Percentiles rank a stretch among this genome's conserved stretches.
These are phyloP conservation scores for Nakataea oryzae DNA, from an alignment of 2,329 filamentous ascomycete genomes.

Conservation along the genomic window DNA sequence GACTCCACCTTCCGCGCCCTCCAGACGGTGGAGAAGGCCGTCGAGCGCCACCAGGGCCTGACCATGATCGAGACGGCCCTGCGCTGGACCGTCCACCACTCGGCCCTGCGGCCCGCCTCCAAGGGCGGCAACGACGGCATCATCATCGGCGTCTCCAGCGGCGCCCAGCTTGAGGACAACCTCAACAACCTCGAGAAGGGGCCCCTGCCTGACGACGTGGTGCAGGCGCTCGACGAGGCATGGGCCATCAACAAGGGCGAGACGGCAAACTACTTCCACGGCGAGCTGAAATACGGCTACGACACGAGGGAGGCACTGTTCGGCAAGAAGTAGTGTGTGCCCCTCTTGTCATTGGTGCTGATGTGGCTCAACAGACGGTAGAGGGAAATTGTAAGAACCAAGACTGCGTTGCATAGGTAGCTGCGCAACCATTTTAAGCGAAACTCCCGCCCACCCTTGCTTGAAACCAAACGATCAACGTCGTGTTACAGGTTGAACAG, in stretches of 20 bases:
- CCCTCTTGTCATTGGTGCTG: too few relatives aligned
- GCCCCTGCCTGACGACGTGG: slow-evolving; percentile 60
- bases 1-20: slow-evolving; percentile 47
- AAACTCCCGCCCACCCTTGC: too few relatives aligned
- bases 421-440: too few relatives aligned
- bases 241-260: slow-evolving; percentile 59
- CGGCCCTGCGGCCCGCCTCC: slow-evolving; percentile 12
- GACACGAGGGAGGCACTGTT: slow-evolving; percentile 52
- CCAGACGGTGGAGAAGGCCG: slow-evolving; percentile 49
- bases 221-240: slow-evolving; percentile 63
- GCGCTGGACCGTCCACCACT: slow-evolving; percentile 60
- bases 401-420: too few relatives aligned
- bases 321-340: slow-evolving; percentile 11
- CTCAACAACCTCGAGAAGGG: slow-evolving; percentile 43
- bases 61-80: slow-evolving; percentile 58
- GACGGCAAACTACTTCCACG: slow-evolving; percentile 40
- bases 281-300: slow-evolving; percentile 55
- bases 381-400: too few relatives aligned
- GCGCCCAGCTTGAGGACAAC: slow-evolving; percentile 38
- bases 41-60: slow-evolving; percentile 48
- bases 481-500: too few relatives aligned
- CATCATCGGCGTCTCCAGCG: slow-evolving; percentile 38
- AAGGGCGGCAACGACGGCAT: slow-evolving; percentile 27
- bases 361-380: too few relatives aligned
- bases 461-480: too few relatives aligned